Percentiles rank a stretch among this genome's conserved stretches.
Conservation (phyloP, 306 rosid genomes). For the Rosa rugosa region DNA sequence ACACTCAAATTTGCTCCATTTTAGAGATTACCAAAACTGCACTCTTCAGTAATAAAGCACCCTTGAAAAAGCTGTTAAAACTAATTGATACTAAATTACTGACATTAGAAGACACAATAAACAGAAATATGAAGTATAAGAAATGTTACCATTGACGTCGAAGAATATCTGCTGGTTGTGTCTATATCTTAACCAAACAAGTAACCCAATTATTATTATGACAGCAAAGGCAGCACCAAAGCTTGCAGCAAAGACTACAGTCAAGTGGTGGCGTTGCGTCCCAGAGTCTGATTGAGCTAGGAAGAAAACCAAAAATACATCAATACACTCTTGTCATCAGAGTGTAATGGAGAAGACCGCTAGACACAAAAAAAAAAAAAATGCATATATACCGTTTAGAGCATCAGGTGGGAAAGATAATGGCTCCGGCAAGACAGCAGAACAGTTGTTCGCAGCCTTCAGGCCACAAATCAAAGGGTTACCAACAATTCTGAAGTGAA, state of each 20-base stretch:
- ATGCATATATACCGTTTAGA: constrained; percentile 47
- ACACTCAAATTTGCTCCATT: constrained; percentile 1
- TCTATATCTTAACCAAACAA: constrained; percentile 90
- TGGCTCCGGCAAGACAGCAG: constrained; percentile 83
- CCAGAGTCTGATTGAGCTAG: constrained; percentile 56
- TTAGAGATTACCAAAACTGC: background rate
- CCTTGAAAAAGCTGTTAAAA: background rate
- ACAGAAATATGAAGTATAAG: background rate
- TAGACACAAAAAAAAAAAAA: constrained; percentile 2
- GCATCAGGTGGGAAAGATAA: constrained; percentile 79
- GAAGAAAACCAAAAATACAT: constrained; percentile 32
- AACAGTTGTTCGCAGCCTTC: constrained; percentile 66
- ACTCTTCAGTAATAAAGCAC: constrained; percentile 2
- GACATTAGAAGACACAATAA: background rate
- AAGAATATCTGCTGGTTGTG: constrained; percentile 95
- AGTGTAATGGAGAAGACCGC: constrained; percentile 9
- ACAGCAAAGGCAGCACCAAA: constrained; percentile 68
- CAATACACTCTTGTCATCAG: constrained; percentile 21
- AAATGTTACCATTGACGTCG: constrained; percentile 78
- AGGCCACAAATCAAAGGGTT: constrained; percentile 91
- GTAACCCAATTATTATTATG: constrained; percentile 53
- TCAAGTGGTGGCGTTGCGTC: constrained; percentile 60
- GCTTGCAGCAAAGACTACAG: constrained; percentile 83
- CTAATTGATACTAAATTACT: background rate
- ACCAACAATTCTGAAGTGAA: constrained; percentile 67